Conservation (phyloP, 495 filamentous ascomycete species). For the Xylaria acuta region DNA sequence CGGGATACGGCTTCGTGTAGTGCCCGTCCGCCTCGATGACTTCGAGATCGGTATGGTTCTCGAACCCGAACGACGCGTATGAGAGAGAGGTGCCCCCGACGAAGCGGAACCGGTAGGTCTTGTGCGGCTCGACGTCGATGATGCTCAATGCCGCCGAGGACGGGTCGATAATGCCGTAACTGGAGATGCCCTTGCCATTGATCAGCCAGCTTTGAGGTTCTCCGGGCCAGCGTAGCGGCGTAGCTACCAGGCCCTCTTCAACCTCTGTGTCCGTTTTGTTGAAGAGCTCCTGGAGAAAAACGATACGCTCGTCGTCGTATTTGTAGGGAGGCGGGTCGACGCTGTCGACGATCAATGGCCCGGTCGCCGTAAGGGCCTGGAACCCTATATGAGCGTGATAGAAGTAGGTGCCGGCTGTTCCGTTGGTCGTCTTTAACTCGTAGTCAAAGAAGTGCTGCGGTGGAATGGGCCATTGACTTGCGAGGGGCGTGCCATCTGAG, state of each 20-base stretch:
- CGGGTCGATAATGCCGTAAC: conserved; percentile 19
- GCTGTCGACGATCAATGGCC: conserved; percentile 60
- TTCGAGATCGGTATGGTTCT: conserved; percentile 50
- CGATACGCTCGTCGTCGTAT: conserved; percentile 61
- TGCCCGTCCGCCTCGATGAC: conserved; percentile 62
- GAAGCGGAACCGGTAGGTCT: conserved; percentile 60
- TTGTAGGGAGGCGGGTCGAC: conserved; percentile 45
- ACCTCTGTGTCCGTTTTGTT: conserved; percentile 46
- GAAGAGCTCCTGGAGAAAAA: conserved; percentile 57
- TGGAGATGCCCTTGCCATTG: conserved; percentile 43
- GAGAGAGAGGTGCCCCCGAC: conserved; percentile 58
- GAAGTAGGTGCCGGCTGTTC: conserved; percentile 59
- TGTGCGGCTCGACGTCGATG: conserved; percentile 60
- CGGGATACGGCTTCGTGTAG: conserved; percentile 55
- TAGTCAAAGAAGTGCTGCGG: conserved; percentile 64
- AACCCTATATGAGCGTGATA: conserved; percentile 63
- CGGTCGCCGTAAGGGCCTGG: conserved; percentile 55
- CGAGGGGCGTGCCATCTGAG: conserved; percentile 57
- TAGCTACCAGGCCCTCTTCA: conserved; percentile 38
- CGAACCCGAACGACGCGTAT: conserved; percentile 52
- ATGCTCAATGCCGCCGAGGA: conserved; percentile 40
- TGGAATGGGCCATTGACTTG: conserved; percentile 61
- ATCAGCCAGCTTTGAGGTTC: conserved; percentile 54
- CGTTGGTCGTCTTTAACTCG: conserved; percentile 49
- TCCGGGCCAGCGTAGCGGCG: conserved; percentile 46